Conservation (phyloP, 116 monocot genomes). For the Phalaenopsis hybrid region DNA sequence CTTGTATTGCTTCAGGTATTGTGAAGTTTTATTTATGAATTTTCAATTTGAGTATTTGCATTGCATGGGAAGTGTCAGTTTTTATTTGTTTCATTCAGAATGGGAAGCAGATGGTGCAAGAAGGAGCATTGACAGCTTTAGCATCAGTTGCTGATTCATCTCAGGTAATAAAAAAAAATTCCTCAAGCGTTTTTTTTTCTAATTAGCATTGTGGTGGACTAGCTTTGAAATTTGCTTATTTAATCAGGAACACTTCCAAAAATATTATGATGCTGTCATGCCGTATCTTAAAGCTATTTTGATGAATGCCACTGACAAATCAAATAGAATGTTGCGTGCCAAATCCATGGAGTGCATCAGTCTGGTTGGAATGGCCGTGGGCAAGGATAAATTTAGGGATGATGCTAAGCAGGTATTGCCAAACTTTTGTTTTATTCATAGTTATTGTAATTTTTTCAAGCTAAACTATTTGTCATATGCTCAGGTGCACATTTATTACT, state of each 20-base stretch:
- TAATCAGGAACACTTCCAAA: constrained; percentile 86
- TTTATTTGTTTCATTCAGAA: constrained; percentile 36
- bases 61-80: neutral
- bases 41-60: neutral
- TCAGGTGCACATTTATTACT: neutral
- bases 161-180: constrained; percentile 43
- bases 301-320: constrained; percentile 90
- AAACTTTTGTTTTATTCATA: neutral
- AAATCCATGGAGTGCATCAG: constrained; percentile 99
- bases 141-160: constrained; percentile 98
- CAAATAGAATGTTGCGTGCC: constrained; percentile 96
- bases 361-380: constrained; percentile 97
- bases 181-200: neutral
- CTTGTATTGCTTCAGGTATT: constrained; percentile 81
- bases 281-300: constrained; percentile 87
- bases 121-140: constrained; percentile 89
- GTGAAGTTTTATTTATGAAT: neutral
- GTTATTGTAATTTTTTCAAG: neutral
- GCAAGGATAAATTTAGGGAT: constrained; percentile 95
- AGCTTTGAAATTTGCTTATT: neutral
- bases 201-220: neutral
- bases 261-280: constrained; percentile 99
- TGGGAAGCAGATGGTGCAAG: constrained; percentile 95
- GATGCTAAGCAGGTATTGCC: constrained; percentile 84
- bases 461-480: neutral